Conservation (phyloP, 2,329 filamentous ascomycete genomes). For the Epichloe aotearoae region DNA sequence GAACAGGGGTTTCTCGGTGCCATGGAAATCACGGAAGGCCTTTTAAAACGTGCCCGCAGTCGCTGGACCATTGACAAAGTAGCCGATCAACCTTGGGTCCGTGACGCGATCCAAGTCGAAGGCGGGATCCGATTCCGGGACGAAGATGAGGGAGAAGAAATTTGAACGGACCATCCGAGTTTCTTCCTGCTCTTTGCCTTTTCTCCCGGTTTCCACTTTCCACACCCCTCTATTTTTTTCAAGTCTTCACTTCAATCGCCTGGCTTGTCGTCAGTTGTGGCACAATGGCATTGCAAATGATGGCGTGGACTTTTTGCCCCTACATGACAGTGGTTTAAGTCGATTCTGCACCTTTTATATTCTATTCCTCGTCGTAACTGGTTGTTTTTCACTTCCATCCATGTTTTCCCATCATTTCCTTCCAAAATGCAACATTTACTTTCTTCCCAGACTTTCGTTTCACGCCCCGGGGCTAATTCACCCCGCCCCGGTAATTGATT, state of each 20-base stretch:
- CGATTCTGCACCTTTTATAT: no score
- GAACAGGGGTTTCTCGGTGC: constrained; percentile 58
- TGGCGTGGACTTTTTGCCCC: no score
- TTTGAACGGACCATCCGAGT: constrained; percentile 15
- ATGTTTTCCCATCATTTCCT: no score
- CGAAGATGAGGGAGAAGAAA: constrained; percentile 43
- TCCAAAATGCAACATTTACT: no score
- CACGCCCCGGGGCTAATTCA: neutral
- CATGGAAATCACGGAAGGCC: constrained; percentile 66
- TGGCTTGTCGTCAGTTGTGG: no score
- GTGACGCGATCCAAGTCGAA: constrained; percentile 55
- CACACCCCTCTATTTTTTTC: no score
- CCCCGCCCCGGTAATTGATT: neutral
- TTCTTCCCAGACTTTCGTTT: neutral
- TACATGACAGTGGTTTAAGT: no score
- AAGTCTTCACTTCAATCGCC: no score
- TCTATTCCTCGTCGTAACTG: no score
- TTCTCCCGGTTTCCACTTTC: neutral
- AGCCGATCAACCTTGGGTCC: constrained; percentile 62
- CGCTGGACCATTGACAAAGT: constrained; percentile 67
- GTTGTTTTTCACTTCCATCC: no score
- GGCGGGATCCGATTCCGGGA: constrained; percentile 46
- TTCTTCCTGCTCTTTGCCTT: neutral
- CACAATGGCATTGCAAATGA: no score
- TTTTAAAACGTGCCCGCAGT: constrained; percentile 70